These are phyloP conservation scores for Ephemerocybe angulata DNA, from an alignment of 768 basidiomycete genomes.

Conservation along the genomic window DNA sequence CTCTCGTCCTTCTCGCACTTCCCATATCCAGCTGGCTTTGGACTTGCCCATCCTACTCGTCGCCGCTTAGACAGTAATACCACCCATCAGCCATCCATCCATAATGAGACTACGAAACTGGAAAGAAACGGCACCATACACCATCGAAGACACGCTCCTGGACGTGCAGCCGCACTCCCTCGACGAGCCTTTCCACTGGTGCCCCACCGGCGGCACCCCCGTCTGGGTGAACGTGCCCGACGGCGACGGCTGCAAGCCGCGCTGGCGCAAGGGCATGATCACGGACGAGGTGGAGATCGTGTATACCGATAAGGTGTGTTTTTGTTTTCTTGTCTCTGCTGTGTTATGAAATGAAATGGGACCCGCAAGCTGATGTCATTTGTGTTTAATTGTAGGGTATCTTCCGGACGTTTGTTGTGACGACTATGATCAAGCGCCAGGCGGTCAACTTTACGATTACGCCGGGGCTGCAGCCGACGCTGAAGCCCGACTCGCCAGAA, in stretches of 20 bases:
- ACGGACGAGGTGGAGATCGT: conserved; percentile 6
- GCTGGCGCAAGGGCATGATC: conserved; percentile 13
- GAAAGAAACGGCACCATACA: conserved; percentile 19
- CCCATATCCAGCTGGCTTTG: too few relatives aligned
- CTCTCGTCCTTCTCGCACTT: too few relatives aligned
- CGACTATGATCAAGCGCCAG: conserved; percentile 6
- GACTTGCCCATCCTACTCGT: too few relatives aligned
- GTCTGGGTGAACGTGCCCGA: conserved; percentile 15
- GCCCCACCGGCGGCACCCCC: conserved; percentile 9
- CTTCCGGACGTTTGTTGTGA: conserved; percentile 12
- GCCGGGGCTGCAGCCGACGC: conserved; percentile 15
- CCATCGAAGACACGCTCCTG: conserved; percentile 19
- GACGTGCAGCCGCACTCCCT: conserved; percentile 21
- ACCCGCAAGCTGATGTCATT: not conserved
- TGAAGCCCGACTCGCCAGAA: conserved; percentile 23
- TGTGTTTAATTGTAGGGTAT: conserved; percentile 8
- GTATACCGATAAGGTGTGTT: conserved; percentile 2
- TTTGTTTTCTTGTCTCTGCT: not conserved
- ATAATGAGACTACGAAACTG: conserved; percentile 19
- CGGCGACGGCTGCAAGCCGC: conserved; percentile 9
- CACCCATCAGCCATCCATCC: too few relatives aligned
- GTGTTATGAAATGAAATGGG: too few relatives aligned
- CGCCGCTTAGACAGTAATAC: too few relatives aligned
- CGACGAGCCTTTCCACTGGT: conserved; percentile 20
- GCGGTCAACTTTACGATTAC: conserved; percentile 2